Conservation (phyloP, 805 yeast species). For the Starmerella bombicola region DNA sequence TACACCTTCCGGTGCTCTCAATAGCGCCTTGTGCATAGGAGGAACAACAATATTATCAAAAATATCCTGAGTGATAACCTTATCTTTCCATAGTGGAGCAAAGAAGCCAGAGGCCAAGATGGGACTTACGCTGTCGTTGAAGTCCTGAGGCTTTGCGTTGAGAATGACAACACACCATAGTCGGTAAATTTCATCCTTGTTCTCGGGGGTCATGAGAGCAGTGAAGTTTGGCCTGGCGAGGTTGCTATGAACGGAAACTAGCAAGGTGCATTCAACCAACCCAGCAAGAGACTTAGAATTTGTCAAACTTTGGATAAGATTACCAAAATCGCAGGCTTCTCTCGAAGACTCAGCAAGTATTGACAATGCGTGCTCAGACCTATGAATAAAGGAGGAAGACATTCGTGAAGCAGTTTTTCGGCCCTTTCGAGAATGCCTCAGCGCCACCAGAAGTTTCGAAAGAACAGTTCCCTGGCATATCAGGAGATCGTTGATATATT, state of each 20-base stretch:
- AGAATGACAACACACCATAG: constrained; percentile 27
- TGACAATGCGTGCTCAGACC: constrained; percentile 1
- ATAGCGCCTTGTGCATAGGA: constrained; percentile 54
- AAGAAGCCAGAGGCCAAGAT: constrained; percentile 17
- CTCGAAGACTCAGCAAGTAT: background rate
- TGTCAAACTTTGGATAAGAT: background rate
- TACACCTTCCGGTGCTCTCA: constrained; percentile 67
- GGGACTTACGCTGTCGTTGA: constrained; percentile 9
- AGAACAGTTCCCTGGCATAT: constrained; percentile 6
- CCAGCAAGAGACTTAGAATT: no score
- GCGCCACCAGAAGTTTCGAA: background rate
- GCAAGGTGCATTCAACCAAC: background rate
- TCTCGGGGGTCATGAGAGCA: background rate
- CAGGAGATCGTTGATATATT: background rate
- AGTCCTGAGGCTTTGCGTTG: constrained; percentile 23
- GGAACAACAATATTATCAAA: constrained; percentile 40
- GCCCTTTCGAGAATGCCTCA: constrained; percentile 1
- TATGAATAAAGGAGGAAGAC: constrained; percentile 2
- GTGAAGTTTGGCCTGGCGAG: constrained; percentile 1
- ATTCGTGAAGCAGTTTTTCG: constrained; percentile 1
- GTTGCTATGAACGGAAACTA: background rate
- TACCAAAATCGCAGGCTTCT: background rate
- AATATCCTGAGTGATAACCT: constrained; percentile 29
- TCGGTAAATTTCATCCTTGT: constrained; percentile 4
- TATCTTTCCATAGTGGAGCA: constrained; percentile 6